Evolutionary conservation across 2,329 filamentous ascomycete genomes (phyloP).

Genomic region (Lomentospora prolificans): DNA sequence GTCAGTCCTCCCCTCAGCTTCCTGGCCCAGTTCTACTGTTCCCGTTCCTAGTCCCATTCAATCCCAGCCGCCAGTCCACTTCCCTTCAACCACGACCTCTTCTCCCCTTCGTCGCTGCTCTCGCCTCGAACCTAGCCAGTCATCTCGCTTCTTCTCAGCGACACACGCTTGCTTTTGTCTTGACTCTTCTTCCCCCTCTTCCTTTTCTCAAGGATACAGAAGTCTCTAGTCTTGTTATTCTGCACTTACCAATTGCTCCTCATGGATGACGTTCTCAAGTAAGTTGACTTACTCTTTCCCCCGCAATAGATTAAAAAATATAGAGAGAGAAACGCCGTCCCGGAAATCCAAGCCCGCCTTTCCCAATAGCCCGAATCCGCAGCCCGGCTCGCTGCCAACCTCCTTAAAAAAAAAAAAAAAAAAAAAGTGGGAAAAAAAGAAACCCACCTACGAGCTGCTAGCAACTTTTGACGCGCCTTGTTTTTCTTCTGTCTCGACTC

Average conservation of each 20-base stretch:
- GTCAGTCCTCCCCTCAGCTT: not conserved
- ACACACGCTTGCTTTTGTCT: slow-evolving; percentile 3
- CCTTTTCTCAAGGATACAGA: not conserved
- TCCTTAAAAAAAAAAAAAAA: not conserved
- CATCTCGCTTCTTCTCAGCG: not conserved
- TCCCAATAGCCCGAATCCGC: not conserved
- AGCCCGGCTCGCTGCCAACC: slow-evolving; percentile 2
- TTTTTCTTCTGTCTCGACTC: not conserved
- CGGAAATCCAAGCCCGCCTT: not conserved
- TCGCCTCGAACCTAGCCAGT: not conserved
- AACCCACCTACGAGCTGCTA: not conserved
- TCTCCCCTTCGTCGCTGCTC: not conserved
- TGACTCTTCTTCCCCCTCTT: not conserved
- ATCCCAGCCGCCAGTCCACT: not conserved
- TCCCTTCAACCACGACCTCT: not conserved
- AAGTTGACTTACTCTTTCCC: slow-evolving; percentile 6
- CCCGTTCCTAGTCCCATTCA: not conserved
- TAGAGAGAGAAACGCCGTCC: not conserved
- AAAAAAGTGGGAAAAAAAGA: not conserved
- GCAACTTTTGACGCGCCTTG: not conserved
- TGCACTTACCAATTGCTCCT: slow-evolving; percentile 4
- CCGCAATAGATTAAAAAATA: slow-evolving; percentile 1
- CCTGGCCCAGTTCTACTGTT: not conserved
- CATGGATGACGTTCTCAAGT: slow-evolving; percentile 11
- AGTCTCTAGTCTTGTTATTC: not conserved